Evolutionary conservation across 73 alveolate genomes (phyloP), one percentile per base, ranked within the genome.

Genomic region (Paraurostyla sp.): DNA sequence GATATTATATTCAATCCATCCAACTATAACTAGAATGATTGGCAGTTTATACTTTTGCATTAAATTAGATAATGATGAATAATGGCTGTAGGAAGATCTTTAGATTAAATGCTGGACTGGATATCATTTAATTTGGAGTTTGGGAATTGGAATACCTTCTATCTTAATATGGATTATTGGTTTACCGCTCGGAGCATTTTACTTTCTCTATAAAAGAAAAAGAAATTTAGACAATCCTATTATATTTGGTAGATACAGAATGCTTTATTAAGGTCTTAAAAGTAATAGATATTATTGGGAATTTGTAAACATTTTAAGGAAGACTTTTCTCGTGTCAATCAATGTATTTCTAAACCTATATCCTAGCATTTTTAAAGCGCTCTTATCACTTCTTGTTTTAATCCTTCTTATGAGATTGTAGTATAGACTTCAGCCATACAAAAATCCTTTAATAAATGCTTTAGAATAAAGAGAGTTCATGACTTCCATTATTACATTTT

Each of bases 211-310:
- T 54, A 49, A 56, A 54, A 71, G 73, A 23, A 45, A 45, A 36
- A 1, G 25, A 0, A 7, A 32, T 49, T 54, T 85, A 0, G 58
- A 50, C 7, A 30, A 56, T 18, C 36, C 25, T 1, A 0, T 43
- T 18, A 22, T 85, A 22, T 20, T n/a, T 46, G 32, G 29, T 22
- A 33, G 54, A 30, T 75, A 43, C 32, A 85, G 52, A 59, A 87
- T 87, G 6, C 32, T 87, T 43, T 87, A 87, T 71, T 51, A 59
- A 43, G 93, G 93, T n/a, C 60, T 76, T 23, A 87, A 76, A 27
- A 57, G 57, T 3, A 41, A 49, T n/a, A 58, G 46, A 6, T 87
- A 22, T 76, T 87, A 76, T 36, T 87, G 93, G 93, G 93, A 87
- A 63, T 76, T 75, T 20, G 85, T 75, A 7, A 87, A 87, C 46